Evolutionary conservation across 805 yeast species (phyloP).

Genomic region (Lipomyces kockii): DNA sequence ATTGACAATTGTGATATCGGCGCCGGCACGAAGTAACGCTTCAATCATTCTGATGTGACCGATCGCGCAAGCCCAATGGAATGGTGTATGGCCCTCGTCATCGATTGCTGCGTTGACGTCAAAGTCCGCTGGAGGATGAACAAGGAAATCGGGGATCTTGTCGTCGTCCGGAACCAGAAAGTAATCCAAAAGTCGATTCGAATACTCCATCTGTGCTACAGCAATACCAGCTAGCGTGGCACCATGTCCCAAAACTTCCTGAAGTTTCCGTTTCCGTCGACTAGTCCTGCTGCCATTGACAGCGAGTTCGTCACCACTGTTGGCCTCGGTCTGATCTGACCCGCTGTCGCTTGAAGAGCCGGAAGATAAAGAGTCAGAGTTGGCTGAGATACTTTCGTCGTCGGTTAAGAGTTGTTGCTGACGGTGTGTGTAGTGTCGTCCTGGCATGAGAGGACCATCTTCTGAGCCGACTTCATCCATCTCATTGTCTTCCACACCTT

Average conservation of each 20-base stretch:
- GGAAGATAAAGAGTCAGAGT: slow-evolving; percentile 40
- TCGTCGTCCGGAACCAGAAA: slow-evolving; percentile 64
- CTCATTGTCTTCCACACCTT: slow-evolving; percentile 18
- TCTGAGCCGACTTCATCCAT: slow-evolving; percentile 22
- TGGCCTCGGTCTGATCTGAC: slow-evolving; percentile 49
- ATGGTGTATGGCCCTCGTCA: slow-evolving; percentile 90
- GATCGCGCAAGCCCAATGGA: slow-evolving; percentile 98
- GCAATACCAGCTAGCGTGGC: slow-evolving; percentile 31
- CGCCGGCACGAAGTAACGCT: slow-evolving; percentile 74
- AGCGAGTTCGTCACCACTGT: slow-evolving; percentile 13
- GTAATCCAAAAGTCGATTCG: slow-evolving; percentile 56
- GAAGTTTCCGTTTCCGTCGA: slow-evolving; percentile 20
- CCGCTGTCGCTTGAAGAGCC: slow-evolving; percentile 58
- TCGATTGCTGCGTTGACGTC: slow-evolving; percentile 82
- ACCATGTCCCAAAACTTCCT: slow-evolving; percentile 21
- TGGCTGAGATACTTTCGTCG: slow-evolving; percentile 38
- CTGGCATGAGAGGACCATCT: slow-evolving; percentile 2
- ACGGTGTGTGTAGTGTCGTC: not conserved
- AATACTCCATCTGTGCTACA: slow-evolving; percentile 49
- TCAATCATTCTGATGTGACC: slow-evolving; percentile 82
- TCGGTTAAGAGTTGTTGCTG: slow-evolving; percentile 38
- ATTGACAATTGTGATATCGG: slow-evolving; percentile 63
- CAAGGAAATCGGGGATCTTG: slow-evolving; percentile 65
- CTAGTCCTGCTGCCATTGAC: slow-evolving; percentile 4
- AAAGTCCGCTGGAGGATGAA: slow-evolving; percentile 66